Conservation (phyloP, 2,329 filamentous ascomycete genomes). For the Camillea tinctor region DNA sequence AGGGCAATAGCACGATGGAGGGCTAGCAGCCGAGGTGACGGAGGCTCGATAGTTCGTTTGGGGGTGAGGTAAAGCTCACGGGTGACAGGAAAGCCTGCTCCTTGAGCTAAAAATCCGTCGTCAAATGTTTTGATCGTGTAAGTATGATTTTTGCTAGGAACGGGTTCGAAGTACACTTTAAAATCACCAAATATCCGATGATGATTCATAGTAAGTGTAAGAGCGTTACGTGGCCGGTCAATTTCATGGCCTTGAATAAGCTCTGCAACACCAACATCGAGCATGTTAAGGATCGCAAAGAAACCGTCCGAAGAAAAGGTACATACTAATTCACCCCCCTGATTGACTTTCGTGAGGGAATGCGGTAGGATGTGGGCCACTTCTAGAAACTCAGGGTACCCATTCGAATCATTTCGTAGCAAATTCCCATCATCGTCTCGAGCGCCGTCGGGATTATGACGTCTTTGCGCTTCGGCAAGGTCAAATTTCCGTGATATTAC, state of each 20-base stretch:
- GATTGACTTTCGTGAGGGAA: constrained; percentile 7
- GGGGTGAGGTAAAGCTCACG: constrained; percentile 28
- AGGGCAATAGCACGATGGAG: constrained; percentile 33
- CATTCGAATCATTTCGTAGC: constrained; percentile 7
- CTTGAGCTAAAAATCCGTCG: background rate
- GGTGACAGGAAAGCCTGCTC: constrained; percentile 25
- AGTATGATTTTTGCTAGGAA: constrained; percentile 18
- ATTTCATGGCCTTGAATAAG: constrained; percentile 40
- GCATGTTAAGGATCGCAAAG: constrained; percentile 40
- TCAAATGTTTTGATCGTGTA: constrained; percentile 29
- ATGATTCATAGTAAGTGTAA: constrained; percentile 30
- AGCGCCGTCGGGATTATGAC: constrained; percentile 10
- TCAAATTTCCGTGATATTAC: constrained; percentile 28
- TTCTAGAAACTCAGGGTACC: constrained; percentile 1
- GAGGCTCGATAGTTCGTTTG: constrained; percentile 28
- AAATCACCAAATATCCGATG: constrained; percentile 34
- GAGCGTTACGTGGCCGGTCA: constrained; percentile 40
- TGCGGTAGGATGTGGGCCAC: constrained; percentile 11
- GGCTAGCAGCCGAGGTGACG: constrained; percentile 32
- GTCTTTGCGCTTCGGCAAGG: constrained; percentile 8
- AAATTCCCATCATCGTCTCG: constrained; percentile 26
- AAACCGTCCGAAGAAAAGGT: constrained; percentile 1
- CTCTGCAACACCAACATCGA: constrained; percentile 35
- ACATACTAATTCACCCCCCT: constrained; percentile 2
- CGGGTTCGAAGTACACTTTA: constrained; percentile 29